phyloP scores from a whole-genome alignment of 1,139 yeast species.

The Blastobotrys ciferrii region DNA sequence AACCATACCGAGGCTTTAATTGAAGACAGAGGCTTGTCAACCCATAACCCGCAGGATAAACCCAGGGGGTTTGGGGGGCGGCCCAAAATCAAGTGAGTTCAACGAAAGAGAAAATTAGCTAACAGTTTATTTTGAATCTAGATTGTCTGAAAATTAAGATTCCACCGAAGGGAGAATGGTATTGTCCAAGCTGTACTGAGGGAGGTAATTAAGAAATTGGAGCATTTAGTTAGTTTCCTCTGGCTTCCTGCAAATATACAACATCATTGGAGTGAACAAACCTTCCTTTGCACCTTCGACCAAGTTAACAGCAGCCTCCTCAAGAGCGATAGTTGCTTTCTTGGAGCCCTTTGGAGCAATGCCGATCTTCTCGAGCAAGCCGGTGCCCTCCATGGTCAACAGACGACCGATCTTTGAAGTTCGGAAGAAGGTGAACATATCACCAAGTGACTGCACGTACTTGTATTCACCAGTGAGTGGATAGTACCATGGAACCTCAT shows the following conservation, averaged over 20 bases:
- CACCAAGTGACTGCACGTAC: slow-evolving; percentile 75
- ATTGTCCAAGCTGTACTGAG: slow-evolving; percentile 9
- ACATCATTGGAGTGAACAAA: slow-evolving; percentile 95
- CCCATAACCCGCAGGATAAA: no score
- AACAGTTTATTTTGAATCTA: background rate
- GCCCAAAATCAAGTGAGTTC: no score
- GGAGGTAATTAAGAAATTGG: slow-evolving; percentile 33
- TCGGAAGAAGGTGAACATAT: slow-evolving; percentile 82
- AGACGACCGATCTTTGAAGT: slow-evolving; percentile 84
- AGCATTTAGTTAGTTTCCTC: slow-evolving; percentile 16
- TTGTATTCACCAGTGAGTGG: slow-evolving; percentile 94
- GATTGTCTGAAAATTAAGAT: background rate
- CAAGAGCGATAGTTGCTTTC: slow-evolving; percentile 88
- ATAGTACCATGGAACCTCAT: slow-evolving; percentile 95
- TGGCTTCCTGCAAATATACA: slow-evolving; percentile 84
- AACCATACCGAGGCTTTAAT: no score
- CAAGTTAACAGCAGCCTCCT: slow-evolving; percentile 94
- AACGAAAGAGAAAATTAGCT: no score
- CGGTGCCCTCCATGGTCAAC: slow-evolving; percentile 77
- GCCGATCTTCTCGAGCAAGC: slow-evolving; percentile 76
- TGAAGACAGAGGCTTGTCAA: no score
- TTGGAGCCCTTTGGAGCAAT: slow-evolving; percentile 92
- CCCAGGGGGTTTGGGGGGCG: no score
- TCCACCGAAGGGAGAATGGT: slow-evolving; percentile 7
- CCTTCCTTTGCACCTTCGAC: slow-evolving; percentile 90